Evolutionary conservation across 164 flowering plant genomes (phyloP), one percentile per base, ranked within the genome.

Genomic region (Annona squamosa): DNA sequence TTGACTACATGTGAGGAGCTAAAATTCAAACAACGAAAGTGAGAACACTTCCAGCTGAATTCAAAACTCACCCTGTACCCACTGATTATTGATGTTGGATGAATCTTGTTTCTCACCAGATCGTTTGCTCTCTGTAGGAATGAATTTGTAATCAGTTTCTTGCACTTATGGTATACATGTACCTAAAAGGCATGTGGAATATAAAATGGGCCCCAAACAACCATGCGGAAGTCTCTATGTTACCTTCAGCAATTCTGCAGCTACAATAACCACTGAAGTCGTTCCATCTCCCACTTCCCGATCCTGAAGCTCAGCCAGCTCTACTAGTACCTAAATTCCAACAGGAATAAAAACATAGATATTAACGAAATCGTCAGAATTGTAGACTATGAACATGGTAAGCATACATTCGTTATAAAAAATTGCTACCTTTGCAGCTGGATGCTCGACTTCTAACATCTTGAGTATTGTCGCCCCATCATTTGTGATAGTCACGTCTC

Each of bases 251-350:
- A 96, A 80, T 83, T 96, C 98, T 12, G 97, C 97, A 78, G 99
- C 98, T 59, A 96, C 81, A 77, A 96, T 93, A 46, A 96, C 99
- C 57, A 96, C 99, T 3, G 98, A 96, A 65, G 99, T 96, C 37
- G 99, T 96, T 42, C 98, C 99, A 85, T 96, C 99, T 70, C 99
- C 99, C 73, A 96, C 99, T 84, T 96, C 99, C 77, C 91, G 83
- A 74, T 96, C 99, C 82, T 96, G 99, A 76, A 93, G 98, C 83
- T 96, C 98, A 56, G 99, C 97, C 90, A 96, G 84, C 83, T 96
- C 99, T 70, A 93, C 98, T 57, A 96, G 93, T 7, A 96, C 97
- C 99, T 96, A 71, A 0, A 13, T 41, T 4, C 41, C 70, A 67
- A 3, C 69, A 63, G 42, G 46, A 77, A 68, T 67, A 4, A 16